phyloP scores from a whole-genome alignment of 768 basidiomycete genomes.

The Piloderma croceum region DNA sequence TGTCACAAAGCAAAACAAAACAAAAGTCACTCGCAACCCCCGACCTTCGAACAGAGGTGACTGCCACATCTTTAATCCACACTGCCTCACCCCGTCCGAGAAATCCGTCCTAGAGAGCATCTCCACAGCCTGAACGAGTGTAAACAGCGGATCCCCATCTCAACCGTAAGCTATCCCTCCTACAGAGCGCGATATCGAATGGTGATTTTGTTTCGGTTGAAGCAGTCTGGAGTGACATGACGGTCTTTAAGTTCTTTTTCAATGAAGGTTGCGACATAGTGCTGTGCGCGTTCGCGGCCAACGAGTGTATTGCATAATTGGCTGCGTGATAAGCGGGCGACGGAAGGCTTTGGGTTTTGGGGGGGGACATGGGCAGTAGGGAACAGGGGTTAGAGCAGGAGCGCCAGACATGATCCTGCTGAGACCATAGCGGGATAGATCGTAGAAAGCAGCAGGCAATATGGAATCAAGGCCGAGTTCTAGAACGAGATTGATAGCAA shows the following conservation, averaged over 20 bases:
- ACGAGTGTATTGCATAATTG: constrained; percentile 41
- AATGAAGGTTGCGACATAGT: constrained; percentile 60
- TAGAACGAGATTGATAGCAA: constrained; percentile 63
- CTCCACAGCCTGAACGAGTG: constrained; percentile 60
- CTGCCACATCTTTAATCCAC: constrained; percentile 55
- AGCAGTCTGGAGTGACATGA: constrained; percentile 43
- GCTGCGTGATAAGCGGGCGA: constrained; percentile 37
- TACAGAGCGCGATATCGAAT: constrained; percentile 64
- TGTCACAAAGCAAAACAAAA: too few species aligned
- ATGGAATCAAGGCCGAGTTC: constrained; percentile 54
- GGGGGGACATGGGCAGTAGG: constrained; percentile 13
- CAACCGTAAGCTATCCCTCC: constrained; percentile 67
- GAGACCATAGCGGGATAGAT: constrained; percentile 66
- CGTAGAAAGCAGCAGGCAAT: constrained; percentile 70
- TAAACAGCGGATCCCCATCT: constrained; percentile 69
- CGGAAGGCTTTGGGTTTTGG: too few species aligned
- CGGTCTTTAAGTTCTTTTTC: constrained; percentile 47
- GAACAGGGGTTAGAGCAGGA: constrained; percentile 2
- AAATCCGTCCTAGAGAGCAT: constrained; percentile 72
- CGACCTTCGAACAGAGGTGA: too few species aligned
- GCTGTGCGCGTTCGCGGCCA: constrained; percentile 63
- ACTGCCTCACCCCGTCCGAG: constrained; percentile 51
- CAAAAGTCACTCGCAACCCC: too few species aligned
- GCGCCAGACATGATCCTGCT: constrained; percentile 49
- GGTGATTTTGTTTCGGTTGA: constrained; percentile 64